Evolutionary conservation across 352 stramenopile species (phyloP).

Genomic region (Pythium pectinolyticum): DNA sequence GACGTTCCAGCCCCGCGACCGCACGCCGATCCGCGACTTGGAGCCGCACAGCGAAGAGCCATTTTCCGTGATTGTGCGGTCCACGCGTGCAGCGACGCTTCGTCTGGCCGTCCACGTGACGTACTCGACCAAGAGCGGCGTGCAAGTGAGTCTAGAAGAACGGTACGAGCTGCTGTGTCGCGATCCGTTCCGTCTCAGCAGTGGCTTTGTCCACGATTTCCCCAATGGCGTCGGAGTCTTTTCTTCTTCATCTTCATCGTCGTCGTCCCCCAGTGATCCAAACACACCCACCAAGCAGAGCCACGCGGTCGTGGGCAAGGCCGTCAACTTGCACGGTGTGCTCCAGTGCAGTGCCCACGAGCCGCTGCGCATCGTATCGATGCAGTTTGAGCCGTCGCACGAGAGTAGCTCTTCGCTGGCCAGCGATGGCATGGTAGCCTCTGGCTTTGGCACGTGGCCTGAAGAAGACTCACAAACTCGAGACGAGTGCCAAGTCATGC

Average conservation of each 20-base stretch:
- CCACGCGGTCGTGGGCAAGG: slow-evolving; percentile 63
- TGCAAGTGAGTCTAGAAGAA: slow-evolving; percentile 65
- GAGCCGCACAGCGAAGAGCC: slow-evolving; percentile 39
- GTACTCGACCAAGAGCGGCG: slow-evolving; percentile 68
- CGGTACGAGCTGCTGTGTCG: slow-evolving; percentile 62
- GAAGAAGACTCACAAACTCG: slow-evolving; percentile 2
- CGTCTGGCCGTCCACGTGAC: slow-evolving; percentile 50
- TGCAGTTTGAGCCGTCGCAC: slow-evolving; percentile 49
- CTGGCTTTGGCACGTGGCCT: slow-evolving; percentile 41
- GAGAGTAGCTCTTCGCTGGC: slow-evolving; percentile 17
- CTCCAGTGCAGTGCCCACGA: slow-evolving; percentile 57
- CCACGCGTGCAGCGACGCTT: slow-evolving; percentile 38
- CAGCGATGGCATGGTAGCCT: slow-evolving; percentile 31
- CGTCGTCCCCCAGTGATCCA: slow-evolving; percentile 14
- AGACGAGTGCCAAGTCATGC: slow-evolving; percentile 37
- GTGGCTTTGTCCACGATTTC: slow-evolving; percentile 66
- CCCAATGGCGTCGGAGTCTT: slow-evolving; percentile 45
- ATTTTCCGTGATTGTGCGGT: slow-evolving; percentile 64
- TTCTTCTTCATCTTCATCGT: too few species aligned
- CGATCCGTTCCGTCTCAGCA: slow-evolving; percentile 58
- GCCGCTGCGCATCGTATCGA: slow-evolving; percentile 47
- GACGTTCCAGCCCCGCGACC: slow-evolving; percentile 52
- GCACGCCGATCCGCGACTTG: slow-evolving; percentile 42
- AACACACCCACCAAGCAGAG: slow-evolving; percentile 41
- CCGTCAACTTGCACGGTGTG: slow-evolving; percentile 55